Base-by-base conservation (phyloP, 1,139 yeast species). In the Casaregolazyma lundiana region DNA sequence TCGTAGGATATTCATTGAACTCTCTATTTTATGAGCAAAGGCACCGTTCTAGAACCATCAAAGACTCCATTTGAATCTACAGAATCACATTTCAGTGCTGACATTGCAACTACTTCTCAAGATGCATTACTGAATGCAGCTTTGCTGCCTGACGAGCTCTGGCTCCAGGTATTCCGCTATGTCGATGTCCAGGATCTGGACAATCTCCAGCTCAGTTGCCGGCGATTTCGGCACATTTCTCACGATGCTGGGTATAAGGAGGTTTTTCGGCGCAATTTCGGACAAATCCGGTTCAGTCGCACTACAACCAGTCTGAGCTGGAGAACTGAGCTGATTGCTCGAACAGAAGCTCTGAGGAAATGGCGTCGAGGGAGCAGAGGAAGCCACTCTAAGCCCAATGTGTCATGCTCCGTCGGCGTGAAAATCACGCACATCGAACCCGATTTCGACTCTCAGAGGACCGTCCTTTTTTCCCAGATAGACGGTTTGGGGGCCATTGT, bases 61-160 rank as follows among this genome's bases (percentile, higher is more conserved):
- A 13, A 17, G 16, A 19, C 3, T 8, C 3, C 19, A 5, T 11
- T 13, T 17, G 22, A 35, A 17, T 35, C 37, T 19, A 35, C 20
- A n/a, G 19, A 35, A 19, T 13, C 13, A 18, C 11, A 13, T 13
- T 11, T 13, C 4, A 15, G 20, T 13, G 11, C 20, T 35, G 19
- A 19, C 9, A 6, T 8, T 8, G 8, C 20, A 34, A 4, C n/a
- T 18, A 15, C 7, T 13, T 8, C 29, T 24, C 37, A 39, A 7
- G 4, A 39, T 32, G 41, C 8, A 24, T 21, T 30, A 38, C 20
- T 45, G 22, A 38, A 29, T 7, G 42, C 38, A 6, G 46, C 34
- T 3, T 19, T 40, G 26, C 58, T 67, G 19, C 68, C 70, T 0
- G 56, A 55, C n/a, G 68, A 64, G 69, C 71, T 75, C 56, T 65